Base-by-base conservation (phyloP, 768 basidiomycete species). In the Hygrophoropsis aurantiaca region DNA sequence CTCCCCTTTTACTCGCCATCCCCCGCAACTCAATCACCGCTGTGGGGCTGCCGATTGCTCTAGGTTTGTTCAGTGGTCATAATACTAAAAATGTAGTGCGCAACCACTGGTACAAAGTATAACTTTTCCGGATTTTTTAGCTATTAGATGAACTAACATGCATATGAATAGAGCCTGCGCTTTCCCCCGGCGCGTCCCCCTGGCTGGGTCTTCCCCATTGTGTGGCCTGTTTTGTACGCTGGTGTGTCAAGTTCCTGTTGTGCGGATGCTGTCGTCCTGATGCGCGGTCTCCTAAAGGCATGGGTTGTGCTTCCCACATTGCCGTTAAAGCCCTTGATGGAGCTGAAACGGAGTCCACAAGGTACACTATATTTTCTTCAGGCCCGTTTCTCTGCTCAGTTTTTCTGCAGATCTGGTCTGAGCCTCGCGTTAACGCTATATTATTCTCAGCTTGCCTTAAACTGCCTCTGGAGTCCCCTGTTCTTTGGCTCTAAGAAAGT, bases 271-370 rank as follows among this genome's bases (percentile, higher is more conserved):
- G n/a, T n/a, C n/a, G n/a, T n/a, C n/a, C n/a, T n/a, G n/a, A n/a
- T n/a, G n/a, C n/a, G n/a, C n/a, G n/a, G n/a, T n/a, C n/a, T 38
- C 42, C n/a, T 36, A 35, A 30, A 74, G 75, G 72, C 7, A 84
- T 86, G 82, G 85, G 85, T 18, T 85, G 78, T 56, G 82, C 82
- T 7, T 83, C 82, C 6, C 80, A 85, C 60, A 58, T 86, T 21
- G 77, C 81, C 3, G 78, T 78, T 27, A 72, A 74, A 51, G 69
- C 78, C 1, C 66, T 82, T 47, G 83, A 84, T 55, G 54, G 49
- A 11, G 62, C 77, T 8, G 55, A 68, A 5, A 62, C 71, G 19
- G 68, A 74, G 6, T 49, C 57, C 4, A 69, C 64, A 42, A 71
- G 72, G 80, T 83, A 62, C 53, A 63, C 58, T 9, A 30, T 19